Percentiles rank a stretch among this genome's conserved stretches.
These are phyloP conservation scores for Nemania diffusa DNA, from an alignment of 2,329 filamentous ascomycete genomes.

Conservation along the genomic window DNA sequence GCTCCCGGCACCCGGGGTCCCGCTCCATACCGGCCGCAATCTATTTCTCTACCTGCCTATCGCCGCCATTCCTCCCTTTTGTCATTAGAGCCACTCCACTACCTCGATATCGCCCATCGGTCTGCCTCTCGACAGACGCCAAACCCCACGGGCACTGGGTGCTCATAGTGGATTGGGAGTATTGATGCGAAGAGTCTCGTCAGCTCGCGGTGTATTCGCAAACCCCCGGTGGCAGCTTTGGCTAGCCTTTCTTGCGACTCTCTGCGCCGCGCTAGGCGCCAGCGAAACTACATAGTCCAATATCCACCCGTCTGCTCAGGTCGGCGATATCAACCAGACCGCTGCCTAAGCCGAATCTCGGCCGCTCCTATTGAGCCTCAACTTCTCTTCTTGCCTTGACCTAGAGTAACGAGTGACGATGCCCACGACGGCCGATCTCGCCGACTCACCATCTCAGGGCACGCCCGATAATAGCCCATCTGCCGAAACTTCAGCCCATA, in stretches of 20 bases:
- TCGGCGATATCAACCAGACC: background rate
- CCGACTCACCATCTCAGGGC: constrained; percentile 53
- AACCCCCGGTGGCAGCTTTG: constrained; percentile 1
- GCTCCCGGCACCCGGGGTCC: constrained; percentile 8
- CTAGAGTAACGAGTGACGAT: constrained; percentile 31
- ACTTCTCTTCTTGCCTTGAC: background rate
- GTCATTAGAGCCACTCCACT: background rate
- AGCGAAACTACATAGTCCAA: background rate
- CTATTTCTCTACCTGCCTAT: constrained; percentile 8
- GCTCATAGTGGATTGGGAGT: background rate
- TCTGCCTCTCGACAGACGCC: background rate
- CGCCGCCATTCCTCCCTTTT: background rate
- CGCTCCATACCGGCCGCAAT: constrained; percentile 10
- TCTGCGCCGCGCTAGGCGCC: constrained; percentile 19
- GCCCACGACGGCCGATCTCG: constrained; percentile 38
- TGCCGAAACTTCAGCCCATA: constrained; percentile 50
- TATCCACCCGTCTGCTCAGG: background rate
- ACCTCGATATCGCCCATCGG: background rate
- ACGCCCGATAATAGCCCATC: constrained; percentile 53
- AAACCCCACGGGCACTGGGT: constrained; percentile 7
- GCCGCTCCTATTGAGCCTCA: background rate
- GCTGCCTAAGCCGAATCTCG: constrained; percentile 4
- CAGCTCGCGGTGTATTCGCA: constrained; percentile 5
- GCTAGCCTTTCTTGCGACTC: constrained; percentile 11
- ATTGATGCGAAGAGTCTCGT: constrained; percentile 3